These are phyloP conservation scores for Phytopythium mirpurense DNA, from an alignment of 352 stramenopile species.

Conservation along the genomic window DNA sequence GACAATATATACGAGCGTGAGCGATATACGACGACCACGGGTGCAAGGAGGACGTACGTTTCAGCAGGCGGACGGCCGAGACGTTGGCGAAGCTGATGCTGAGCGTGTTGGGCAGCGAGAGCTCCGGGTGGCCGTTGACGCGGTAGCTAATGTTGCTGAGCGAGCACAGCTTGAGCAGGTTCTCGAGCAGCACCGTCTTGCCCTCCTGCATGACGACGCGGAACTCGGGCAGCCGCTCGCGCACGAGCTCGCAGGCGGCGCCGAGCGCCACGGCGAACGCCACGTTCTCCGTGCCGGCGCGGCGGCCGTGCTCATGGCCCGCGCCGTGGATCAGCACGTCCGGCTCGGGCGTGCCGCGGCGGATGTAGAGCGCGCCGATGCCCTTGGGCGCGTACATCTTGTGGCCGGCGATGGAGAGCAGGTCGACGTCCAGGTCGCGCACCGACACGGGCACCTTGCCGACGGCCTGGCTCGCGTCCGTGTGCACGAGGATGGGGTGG, in stretches of 20 bases:
- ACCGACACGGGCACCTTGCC: slow-evolving; percentile 92
- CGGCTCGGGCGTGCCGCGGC: slow-evolving; percentile 26
- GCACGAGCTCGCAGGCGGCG: slow-evolving; percentile 62
- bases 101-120: slow-evolving; percentile 94
- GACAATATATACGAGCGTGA: no score
- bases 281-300: slow-evolving; percentile 97
- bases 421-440: slow-evolving; percentile 83
- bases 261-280: slow-evolving; percentile 93
- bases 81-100: slow-evolving; percentile 92
- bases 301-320: slow-evolving; percentile 88
- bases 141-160: slow-evolving; percentile 47
- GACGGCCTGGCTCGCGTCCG: slow-evolving; percentile 95
- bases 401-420: slow-evolving; percentile 96
- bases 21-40: no score
- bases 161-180: slow-evolving; percentile 44
- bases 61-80: slow-evolving; percentile 78
- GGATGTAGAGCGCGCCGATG: slow-evolving; percentile 78
- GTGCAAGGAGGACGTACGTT: slow-evolving; percentile 25
- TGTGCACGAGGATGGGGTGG: slow-evolving; percentile 90
- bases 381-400: slow-evolving; percentile 97
- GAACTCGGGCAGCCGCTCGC: slow-evolving; percentile 72
- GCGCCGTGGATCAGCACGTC: slow-evolving; percentile 88
- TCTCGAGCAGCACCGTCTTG: slow-evolving; percentile 43
- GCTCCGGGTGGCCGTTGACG: slow-evolving; percentile 81
- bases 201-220: slow-evolving; percentile 60